Base-by-base conservation (phyloP, 106 monocot genomes). In the Narthecium ossifragum region DNA sequence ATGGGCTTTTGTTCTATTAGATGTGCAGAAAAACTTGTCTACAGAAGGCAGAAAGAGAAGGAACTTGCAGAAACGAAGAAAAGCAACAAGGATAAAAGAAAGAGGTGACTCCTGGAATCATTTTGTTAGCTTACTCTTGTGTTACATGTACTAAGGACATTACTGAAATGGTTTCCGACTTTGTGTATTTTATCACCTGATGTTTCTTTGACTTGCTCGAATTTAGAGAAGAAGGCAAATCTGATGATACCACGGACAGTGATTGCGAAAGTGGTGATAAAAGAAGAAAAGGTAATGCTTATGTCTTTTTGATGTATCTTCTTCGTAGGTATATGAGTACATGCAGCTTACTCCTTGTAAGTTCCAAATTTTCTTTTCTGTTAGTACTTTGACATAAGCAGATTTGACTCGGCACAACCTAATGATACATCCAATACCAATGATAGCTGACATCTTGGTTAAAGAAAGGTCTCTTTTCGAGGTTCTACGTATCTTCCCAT, bases 11-110 rank as follows among this genome's bases (percentile, higher is more conserved):
- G 53, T 64, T 46, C 13, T 80, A 37, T 56, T 73, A 86, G 78
- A 54, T 86, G 86, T 75, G 86, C 81, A 78, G 86, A 81, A 65
- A 86, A 86, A 55, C 81, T 86, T 54, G 71, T 75, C 25, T 81
- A 86, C 69, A 86, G 71, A 57, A 80, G 53, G 55, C 65, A 67
- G 36, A 81, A 74, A 48, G 72, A 70, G 29, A 80, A 78, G 63
- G 71, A 78, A 64, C 37, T 67, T 54, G 31, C 31, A 14, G 62
- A 75, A 21, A 49, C 24, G 33, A 79, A 46, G 7, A 63, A 69
- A 27, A 61, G 61, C 34, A 68, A 70, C 46, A 40, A 63, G 34
- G 25, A 21, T 11, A 74, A 67, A 57, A 68, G 74, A 31, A 85
- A 74, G 64, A 73, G 85, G 79, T 80, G 10, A 37, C 17, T 5